Conservation (phyloP, 108 stramenopile species). For the Pseudonitzschia multistriata region DNA sequence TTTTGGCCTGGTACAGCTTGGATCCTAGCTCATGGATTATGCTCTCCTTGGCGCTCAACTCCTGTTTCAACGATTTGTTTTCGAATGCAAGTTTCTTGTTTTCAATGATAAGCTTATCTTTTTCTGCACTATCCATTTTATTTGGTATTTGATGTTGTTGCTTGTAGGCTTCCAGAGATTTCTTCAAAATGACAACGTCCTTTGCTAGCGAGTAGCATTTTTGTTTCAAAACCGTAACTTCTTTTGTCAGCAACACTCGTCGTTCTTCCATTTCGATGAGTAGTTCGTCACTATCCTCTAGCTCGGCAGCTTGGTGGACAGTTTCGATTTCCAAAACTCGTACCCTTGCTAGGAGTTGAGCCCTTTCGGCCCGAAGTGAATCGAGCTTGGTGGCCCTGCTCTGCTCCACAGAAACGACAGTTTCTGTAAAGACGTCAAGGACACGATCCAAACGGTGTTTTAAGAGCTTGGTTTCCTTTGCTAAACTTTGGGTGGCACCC, state of each 20-base stretch:
- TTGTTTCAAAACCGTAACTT: neutral
- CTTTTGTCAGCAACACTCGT: neutral
- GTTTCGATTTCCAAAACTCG: constrained; percentile 6
- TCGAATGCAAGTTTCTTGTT: neutral
- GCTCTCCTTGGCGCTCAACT: neutral
- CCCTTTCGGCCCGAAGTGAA: neutral
- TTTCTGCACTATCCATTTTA: neutral
- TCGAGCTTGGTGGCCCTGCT: neutral
- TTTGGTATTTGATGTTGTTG: no score
- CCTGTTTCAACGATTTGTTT: constrained; percentile 2
- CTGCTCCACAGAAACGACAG: neutral
- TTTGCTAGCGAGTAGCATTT: neutral
- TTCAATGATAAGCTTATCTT: neutral
- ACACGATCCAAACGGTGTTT: neutral
- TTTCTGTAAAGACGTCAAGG: neutral
- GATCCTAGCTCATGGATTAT: neutral
- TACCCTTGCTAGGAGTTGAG: neutral
- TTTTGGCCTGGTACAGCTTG: neutral
- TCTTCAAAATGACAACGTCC: constrained; percentile 2
- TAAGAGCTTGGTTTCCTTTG: constrained; percentile 7
- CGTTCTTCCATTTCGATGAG: constrained; percentile 2
- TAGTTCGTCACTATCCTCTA: constrained; percentile 6
- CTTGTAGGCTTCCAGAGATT: neutral
- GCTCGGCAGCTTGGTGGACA: neutral
- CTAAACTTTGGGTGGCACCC: neutral